Percentiles rank a stretch among this genome's conserved stretches.
phyloP scores from a whole-genome alignment of 2,329 filamentous ascomycete species.

The Harringtonia aguacate region DNA sequence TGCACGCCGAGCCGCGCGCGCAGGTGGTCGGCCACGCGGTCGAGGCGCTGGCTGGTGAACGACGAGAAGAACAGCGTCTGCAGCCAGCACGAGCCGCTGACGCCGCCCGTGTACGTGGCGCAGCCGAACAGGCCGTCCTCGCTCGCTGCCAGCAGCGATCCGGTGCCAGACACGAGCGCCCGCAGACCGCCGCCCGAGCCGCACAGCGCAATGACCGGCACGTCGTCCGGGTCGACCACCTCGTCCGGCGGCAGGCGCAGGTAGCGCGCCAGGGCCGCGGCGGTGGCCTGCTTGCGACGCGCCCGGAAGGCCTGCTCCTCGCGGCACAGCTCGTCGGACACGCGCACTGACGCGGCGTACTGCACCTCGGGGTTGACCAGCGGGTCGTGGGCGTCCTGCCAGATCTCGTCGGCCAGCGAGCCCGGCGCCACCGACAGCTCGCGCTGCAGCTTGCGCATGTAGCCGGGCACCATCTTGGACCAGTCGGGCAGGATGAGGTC shows the following conservation, averaged over 20 bases:
- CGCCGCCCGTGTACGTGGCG: conserved; percentile 86
- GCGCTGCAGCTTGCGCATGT: conserved; percentile 71
- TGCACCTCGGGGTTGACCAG: conserved; percentile 77
- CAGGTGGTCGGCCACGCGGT: conserved; percentile 67
- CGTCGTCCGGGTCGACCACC: conserved; percentile 84
- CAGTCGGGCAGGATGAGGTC: conserved; percentile 72
- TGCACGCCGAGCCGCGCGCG: conserved; percentile 79
- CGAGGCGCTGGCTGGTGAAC: conserved; percentile 57
- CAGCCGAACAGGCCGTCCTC: conserved; percentile 90
- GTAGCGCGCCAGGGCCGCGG: conserved; percentile 69
- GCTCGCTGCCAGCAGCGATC: conserved; percentile 73
- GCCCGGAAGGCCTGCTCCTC: conserved; percentile 70
- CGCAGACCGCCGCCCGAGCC: conserved; percentile 86
- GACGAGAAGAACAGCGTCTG: conserved; percentile 81
- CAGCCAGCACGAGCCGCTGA: conserved; percentile 94
- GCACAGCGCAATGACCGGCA: conserved; percentile 87
- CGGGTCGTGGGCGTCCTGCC: conserved; percentile 81
- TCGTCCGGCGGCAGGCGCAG: conserved; percentile 59
- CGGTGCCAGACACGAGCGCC: conserved; percentile 81
- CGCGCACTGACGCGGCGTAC: conserved; percentile 69
- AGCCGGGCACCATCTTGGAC: conserved; percentile 65
- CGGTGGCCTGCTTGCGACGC: conserved; percentile 57
- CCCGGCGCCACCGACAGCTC: conserved; percentile 83
- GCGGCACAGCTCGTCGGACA: conserved; percentile 69
- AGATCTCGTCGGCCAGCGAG: conserved; percentile 85